Evolutionary conservation across 768 basidiomycete species (phyloP), one percentile per base, ranked within the genome.

Genomic region (Rhizopogon roseolus): DNA sequence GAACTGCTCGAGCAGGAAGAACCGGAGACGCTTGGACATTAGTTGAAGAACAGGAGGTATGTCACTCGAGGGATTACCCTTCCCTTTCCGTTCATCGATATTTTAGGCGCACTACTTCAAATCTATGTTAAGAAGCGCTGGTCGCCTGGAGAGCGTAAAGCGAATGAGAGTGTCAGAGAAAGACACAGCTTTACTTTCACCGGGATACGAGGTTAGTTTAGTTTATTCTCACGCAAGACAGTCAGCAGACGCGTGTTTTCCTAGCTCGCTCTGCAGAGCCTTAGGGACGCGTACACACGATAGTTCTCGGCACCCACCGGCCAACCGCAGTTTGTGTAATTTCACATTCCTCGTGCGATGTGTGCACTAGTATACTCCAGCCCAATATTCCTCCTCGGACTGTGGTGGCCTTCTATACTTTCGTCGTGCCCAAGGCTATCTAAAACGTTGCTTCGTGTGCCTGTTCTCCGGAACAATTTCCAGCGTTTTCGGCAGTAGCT

Each of bases 1-100:
- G 97, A 41, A 98, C 97, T 5, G 97, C 97, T 3, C 81, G 97
- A 49, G 97, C 97, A 3, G 97, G 97, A 7, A 77, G 89, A 43
- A 71, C 73, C 19, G 97, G 97, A 6, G 82, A 89, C 58, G 94
- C 95, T 2, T 99, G 96, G 96, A 90, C 89, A 2, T 70, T 98
- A 61, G 90, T 98, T 6, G 97, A 98, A 73, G 89, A 93, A 66
- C 95, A 97, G 66, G 90, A 93, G 79, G 90, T 86, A 38, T 8
- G 7, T 16, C 19, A 22, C 2, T 19, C 16, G 2, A 39, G 72
- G 57, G 42, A 28, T 50, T 28, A 5, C 14, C 14, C 6, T 22
- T 13, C 14, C 8, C 19, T 46, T 22, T 14, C 14, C 19, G 17
- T 19, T 46, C 19, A 46, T 34, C 2, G 45, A 46, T 54, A 36